Percentiles rank a stretch among this genome's conserved stretches.
Conservation (phyloP, 192 early-diverging fungal genomes). For the Podochytrium sp. region DNA sequence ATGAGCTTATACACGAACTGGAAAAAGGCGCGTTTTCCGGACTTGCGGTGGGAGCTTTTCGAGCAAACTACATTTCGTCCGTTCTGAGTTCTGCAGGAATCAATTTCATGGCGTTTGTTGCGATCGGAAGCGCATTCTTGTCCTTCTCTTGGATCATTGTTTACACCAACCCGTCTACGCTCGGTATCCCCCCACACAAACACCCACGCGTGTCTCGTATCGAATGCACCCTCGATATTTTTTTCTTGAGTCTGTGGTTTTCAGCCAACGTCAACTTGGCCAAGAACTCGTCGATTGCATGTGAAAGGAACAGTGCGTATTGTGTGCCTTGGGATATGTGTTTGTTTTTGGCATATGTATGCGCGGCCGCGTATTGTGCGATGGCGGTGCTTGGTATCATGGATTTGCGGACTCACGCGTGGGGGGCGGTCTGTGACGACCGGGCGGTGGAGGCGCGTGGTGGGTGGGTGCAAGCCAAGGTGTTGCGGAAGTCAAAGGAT, state of each 20-base stretch:
- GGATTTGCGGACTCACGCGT: slow-evolving; percentile 40
- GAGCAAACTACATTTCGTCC: slow-evolving; percentile 47
- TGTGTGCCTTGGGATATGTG: slow-evolving; percentile 46
- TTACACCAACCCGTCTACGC: slow-evolving; percentile 48
- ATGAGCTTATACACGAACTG: neutral
- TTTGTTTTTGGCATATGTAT: slow-evolving; percentile 46
- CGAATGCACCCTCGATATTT: slow-evolving; percentile 44
- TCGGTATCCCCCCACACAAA: slow-evolving; percentile 47
- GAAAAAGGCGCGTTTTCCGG: slow-evolving; percentile 41
- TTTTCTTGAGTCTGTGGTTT: slow-evolving; percentile 46
- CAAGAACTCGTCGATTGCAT: slow-evolving; percentile 38
- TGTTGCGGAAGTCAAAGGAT: neutral
- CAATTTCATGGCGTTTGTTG: slow-evolving; percentile 47
- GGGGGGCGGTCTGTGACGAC: neutral
- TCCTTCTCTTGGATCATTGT: slow-evolving; percentile 53
- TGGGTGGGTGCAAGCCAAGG: slow-evolving; percentile 17
- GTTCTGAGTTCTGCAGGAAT: slow-evolving; percentile 49
- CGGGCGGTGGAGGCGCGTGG: slow-evolving; percentile 28
- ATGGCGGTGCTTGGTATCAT: slow-evolving; percentile 41
- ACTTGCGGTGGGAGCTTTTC: slow-evolving; percentile 46
- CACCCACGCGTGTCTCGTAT: slow-evolving; percentile 52
- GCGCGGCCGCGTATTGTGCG: slow-evolving; percentile 31
- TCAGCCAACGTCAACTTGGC: slow-evolving; percentile 39
- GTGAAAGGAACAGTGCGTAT: neutral
- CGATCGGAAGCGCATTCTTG: slow-evolving; percentile 47